Percentiles rank a stretch among this genome's conserved stretches.
Conservation (phyloP, 176 grass and related monocot species). For the Hordeum vulgare region DNA sequence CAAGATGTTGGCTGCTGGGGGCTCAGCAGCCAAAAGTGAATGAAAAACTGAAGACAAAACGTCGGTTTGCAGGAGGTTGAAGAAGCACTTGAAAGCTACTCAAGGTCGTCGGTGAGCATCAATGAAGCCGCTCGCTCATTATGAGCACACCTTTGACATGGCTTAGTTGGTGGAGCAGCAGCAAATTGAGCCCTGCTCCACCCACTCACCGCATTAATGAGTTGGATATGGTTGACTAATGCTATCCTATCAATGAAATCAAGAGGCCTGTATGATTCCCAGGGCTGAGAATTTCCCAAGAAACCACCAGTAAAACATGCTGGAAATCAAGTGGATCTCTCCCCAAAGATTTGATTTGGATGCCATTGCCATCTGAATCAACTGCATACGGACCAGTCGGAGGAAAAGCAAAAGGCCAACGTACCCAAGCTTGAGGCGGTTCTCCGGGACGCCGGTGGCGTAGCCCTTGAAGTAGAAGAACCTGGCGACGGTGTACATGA, state of each 20-base stretch:
- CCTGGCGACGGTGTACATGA: conserved; percentile 59
- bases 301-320: neutral
- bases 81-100: conserved; percentile 1
- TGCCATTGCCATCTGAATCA: neutral
- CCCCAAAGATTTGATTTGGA: neutral
- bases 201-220: neutral
- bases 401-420: neutral
- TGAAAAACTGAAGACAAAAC: too few species aligned
- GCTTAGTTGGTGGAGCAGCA: neutral
- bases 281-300: neutral
- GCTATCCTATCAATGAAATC: neutral
- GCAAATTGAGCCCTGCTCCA: neutral
- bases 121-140: neutral
- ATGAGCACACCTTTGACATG: neutral
- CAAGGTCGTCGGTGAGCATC: neutral
- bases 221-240: neutral
- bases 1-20: neutral
- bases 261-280: neutral
- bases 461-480: conserved; percentile 99
- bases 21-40: neutral
- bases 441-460: conserved; percentile 70
- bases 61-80: too few species aligned
- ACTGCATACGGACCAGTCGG: too few species aligned
- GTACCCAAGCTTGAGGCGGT: conserved; percentile 90
- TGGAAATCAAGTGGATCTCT: neutral